Evolutionary conservation across 2,329 filamentous ascomycete species (phyloP).

Genomic region (Fusarium sublunatum): DNA sequence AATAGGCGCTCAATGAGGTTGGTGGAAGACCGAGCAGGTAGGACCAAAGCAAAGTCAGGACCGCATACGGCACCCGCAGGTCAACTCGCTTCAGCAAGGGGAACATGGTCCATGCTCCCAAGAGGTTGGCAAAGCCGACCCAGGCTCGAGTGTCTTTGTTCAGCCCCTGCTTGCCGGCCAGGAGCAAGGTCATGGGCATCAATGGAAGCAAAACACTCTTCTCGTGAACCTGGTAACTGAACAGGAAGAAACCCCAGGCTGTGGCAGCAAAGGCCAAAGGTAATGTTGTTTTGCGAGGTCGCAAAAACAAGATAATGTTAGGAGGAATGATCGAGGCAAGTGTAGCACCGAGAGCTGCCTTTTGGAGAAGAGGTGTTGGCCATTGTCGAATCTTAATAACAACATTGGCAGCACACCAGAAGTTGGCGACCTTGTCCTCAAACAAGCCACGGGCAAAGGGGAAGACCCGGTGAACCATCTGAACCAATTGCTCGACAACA

Average conservation of each 20-base stretch:
- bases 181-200: conserved; percentile 89
- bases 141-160: conserved; percentile 82
- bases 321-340: conserved; percentile 80
- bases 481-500: conserved; percentile 79
- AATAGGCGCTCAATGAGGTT: conserved; percentile 75
- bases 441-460: conserved; percentile 96
- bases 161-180: conserved; percentile 82
- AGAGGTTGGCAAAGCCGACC: conserved; percentile 94
- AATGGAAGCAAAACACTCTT: conserved; percentile 95
- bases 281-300: conserved; percentile 79
- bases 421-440: conserved; percentile 98
- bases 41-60: conserved; percentile 88
- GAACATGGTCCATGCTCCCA: conserved; percentile 93
- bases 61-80: conserved; percentile 83
- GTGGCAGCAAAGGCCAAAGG: conserved; percentile 84
- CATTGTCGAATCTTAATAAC: conserved; percentile 87
- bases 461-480: conserved; percentile 92
- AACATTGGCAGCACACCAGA: conserved; percentile 94
- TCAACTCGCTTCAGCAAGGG: conserved; percentile 89
- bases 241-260: conserved; percentile 97
- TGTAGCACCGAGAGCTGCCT: conserved; percentile 79
- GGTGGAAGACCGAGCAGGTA: conserved; percentile 91
- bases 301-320: conserved; percentile 81
- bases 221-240: conserved; percentile 98
- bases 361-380: conserved; percentile 77